Percentiles rank a stretch among this genome's conserved stretches.
Conservation (phyloP, 2,329 filamentous ascomycete species). For the Remersonia thermophila region DNA sequence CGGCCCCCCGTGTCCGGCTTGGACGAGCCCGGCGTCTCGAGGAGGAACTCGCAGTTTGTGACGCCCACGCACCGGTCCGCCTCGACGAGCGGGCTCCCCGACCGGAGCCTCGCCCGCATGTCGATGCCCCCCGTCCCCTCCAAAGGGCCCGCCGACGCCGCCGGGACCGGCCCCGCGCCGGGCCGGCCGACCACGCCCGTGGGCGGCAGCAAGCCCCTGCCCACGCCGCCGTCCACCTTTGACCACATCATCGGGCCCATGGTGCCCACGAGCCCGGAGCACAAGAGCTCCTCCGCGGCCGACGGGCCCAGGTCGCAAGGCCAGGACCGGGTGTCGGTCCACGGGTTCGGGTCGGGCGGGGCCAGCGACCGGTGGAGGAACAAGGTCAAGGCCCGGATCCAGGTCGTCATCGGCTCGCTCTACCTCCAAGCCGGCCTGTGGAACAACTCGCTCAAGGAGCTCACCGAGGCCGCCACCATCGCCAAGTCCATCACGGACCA, state of each 20-base stretch:
- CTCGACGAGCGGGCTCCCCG: conserved; percentile 40
- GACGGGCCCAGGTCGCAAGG: conserved; percentile 38
- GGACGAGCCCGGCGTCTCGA: conserved; percentile 28
- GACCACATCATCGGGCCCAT: conserved; percentile 31
- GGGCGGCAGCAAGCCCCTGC: conserved; percentile 29
- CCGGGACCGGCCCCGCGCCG: conserved; percentile 28
- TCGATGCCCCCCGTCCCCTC: conserved; percentile 63
- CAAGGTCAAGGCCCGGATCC: conserved; percentile 67
- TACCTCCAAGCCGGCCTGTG: conserved; percentile 85
- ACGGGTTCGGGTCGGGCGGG: conserved; percentile 60
- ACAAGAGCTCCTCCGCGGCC: conserved; percentile 23
- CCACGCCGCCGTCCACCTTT: conserved; percentile 34
- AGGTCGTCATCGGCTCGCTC: conserved; percentile 69
- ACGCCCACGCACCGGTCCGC: conserved; percentile 37
- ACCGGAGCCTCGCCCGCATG: conserved; percentile 58
- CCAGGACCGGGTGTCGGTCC: conserved; percentile 47
- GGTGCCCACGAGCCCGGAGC: conserved; percentile 31
- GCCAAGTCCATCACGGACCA: conserved; percentile 77
- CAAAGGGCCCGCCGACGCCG: conserved; percentile 28
- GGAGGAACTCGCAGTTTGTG: conserved; percentile 45
- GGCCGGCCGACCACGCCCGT: conserved; percentile 39
- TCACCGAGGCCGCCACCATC: conserved; percentile 65
- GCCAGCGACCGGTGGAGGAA: conserved; percentile 66
- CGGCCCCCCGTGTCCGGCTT: conserved; percentile 32
- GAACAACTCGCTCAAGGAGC: conserved; percentile 74